Conservation (phyloP, 1,139 yeast genomes). For the Pichia cactophila region DNA sequence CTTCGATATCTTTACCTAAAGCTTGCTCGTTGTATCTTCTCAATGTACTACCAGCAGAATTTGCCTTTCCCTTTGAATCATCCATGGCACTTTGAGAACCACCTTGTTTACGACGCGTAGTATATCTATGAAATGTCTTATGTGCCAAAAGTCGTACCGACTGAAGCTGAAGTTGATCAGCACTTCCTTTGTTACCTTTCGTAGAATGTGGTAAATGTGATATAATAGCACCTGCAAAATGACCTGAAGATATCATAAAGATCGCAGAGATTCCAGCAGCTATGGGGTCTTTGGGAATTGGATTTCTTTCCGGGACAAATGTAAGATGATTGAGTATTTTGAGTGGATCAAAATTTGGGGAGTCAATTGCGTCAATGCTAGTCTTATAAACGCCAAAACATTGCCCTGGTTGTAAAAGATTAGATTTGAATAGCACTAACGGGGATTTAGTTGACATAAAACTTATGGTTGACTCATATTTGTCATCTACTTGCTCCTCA, state of each 20-base stretch:
- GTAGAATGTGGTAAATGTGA: constrained; percentile 57
- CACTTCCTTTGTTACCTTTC: constrained; percentile 45
- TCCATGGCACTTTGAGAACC: constrained; percentile 94
- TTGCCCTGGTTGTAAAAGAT: constrained; percentile 29
- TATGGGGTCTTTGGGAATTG: constrained; percentile 14
- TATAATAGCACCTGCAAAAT: constrained; percentile 91
- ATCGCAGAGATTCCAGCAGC: constrained; percentile 50
- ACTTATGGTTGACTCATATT: constrained; percentile 36
- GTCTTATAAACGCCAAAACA: constrained; percentile 68
- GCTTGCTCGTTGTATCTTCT: constrained; percentile 89
- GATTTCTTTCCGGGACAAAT: background rate
- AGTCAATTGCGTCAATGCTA: constrained; percentile 37
- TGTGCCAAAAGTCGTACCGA: constrained; percentile 61
- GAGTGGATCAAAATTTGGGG: constrained; percentile 33
- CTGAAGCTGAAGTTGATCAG: constrained; percentile 44
- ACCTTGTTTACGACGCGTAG: constrained; percentile 96
- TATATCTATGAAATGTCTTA: constrained; percentile 88
- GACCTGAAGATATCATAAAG: constrained; percentile 96
- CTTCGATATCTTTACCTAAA: constrained; percentile 66
- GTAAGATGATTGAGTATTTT: constrained; percentile 18
- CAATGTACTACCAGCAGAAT: constrained; percentile 88
- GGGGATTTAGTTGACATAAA: constrained; percentile 62
- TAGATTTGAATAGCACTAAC: constrained; percentile 46
- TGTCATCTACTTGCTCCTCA: constrained; percentile 29
- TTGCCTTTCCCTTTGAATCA: constrained; percentile 88